Percentiles rank a stretch among this genome's conserved stretches.
Evolutionary conservation across 2,329 filamentous ascomycete species (phyloP).

Genomic region (Dendrostoma leiphaemia): DNA sequence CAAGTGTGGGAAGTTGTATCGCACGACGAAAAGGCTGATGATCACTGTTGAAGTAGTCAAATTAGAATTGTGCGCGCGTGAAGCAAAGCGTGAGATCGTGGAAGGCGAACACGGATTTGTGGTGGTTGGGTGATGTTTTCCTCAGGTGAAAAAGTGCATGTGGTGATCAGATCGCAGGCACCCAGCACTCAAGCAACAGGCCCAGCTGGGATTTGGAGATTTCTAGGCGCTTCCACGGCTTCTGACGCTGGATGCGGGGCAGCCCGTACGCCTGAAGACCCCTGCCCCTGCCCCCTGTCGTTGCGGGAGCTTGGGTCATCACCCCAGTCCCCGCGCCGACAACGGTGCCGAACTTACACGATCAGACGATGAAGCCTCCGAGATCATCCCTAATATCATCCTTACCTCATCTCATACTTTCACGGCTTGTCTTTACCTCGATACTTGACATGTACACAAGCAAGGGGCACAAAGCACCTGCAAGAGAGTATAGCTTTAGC

Average conservation of each 20-base stretch:
- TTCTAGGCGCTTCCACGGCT: slow-evolving; percentile 19
- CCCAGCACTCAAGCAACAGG: too few relatives aligned
- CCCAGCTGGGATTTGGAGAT: slow-evolving; percentile 11
- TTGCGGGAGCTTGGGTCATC: not conserved
- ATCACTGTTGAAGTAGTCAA: too few relatives aligned
- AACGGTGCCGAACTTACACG: not conserved
- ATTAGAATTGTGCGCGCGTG: too few relatives aligned
- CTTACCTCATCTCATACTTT: too few relatives aligned
- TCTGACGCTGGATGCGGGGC: not conserved
- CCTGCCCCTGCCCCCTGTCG: not conserved
- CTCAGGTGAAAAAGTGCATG: slow-evolving; percentile 1
- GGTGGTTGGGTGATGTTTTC: slow-evolving; percentile 7
- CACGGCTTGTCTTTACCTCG: too few relatives aligned
- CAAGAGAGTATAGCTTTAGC: too few relatives aligned
- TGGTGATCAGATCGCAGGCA: slow-evolving; percentile 1
- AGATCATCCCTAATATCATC: not conserved
- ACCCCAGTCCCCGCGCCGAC: not conserved
- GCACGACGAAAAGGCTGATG: too few relatives aligned
- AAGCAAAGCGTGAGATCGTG: not conserved
- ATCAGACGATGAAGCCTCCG: too few relatives aligned
- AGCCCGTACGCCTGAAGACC: not conserved
- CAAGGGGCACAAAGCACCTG: too few relatives aligned
- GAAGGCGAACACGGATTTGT: not conserved
- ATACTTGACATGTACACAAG: too few relatives aligned
- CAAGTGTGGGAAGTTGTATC: too few relatives aligned